Conservation (phyloP, 441 rosid species). For the Populus hybrid region DNA sequence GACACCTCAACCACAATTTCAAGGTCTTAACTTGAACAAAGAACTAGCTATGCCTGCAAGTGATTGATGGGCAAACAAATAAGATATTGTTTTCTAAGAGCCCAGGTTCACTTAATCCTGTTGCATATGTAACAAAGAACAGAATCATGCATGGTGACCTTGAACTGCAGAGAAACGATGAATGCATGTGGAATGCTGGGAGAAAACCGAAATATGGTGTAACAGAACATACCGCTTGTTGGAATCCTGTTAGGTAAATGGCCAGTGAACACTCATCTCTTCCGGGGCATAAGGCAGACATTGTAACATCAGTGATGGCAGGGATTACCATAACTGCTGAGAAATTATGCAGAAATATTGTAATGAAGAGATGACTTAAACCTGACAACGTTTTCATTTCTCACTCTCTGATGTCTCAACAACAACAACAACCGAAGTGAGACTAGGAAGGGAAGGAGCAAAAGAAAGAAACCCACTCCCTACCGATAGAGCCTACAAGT, state of each 20-base stretch:
- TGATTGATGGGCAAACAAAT: not conserved
- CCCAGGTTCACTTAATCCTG: no score
- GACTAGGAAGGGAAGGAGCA: not conserved
- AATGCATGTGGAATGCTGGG: not conserved
- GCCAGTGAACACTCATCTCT: constrained; percentile 43
- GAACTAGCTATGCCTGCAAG: not conserved
- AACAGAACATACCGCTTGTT: constrained; percentile 34
- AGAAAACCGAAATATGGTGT: not conserved
- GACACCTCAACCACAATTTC: not conserved
- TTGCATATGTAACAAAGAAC: not conserved
- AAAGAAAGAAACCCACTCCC: constrained; percentile 1
- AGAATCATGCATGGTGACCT: not conserved
- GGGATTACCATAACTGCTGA: constrained; percentile 41
- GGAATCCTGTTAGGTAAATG: constrained; percentile 47
- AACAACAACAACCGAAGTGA: not conserved
- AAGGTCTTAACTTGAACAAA: not conserved
- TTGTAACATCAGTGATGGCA: constrained; percentile 47
- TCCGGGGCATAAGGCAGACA: constrained; percentile 48
- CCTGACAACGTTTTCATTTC: constrained; percentile 16
- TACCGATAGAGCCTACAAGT: not conserved
- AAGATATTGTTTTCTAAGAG: not conserved
- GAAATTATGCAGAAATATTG: constrained; percentile 37
- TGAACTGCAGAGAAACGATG: not conserved
- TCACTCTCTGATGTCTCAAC: constrained; percentile 1
- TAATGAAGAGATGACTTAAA: constrained; percentile 38